These are phyloP conservation scores for Mycena olivaceomarginata DNA, from an alignment of 768 basidiomycete species.

Conservation along the genomic window DNA sequence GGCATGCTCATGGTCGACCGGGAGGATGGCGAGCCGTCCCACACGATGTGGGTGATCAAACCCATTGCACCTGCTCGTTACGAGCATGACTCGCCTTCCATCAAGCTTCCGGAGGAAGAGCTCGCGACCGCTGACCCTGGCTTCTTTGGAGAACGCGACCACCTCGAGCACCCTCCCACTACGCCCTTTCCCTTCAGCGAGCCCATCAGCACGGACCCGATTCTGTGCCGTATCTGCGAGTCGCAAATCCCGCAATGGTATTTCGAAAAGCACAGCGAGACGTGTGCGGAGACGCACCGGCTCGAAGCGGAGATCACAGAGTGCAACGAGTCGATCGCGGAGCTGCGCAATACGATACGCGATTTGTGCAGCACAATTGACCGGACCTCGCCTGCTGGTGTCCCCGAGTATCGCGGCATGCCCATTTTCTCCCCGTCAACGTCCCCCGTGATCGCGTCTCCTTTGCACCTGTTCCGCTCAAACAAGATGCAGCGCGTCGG, in stretches of 20 bases:
- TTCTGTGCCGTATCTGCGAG: constrained; percentile 98
- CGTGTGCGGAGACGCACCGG: constrained; percentile 96
- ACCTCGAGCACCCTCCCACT: constrained; percentile 62
- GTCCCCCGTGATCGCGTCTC: constrained; percentile 83
- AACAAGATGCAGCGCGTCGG: constrained; percentile 88
- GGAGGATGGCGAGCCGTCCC: constrained; percentile 89
- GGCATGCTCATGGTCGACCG: constrained; percentile 99
- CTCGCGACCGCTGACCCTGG: constrained; percentile 64
- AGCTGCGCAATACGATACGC: constrained; percentile 90
- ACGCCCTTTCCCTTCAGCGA: constrained; percentile 86
- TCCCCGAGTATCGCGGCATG: constrained; percentile 92
- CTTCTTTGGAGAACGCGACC: constrained; percentile 56
- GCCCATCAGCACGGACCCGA: constrained; percentile 87
- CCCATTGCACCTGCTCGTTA: constrained; percentile 84
- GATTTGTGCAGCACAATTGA: constrained; percentile 86
- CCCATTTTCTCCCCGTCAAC: constrained; percentile 86
- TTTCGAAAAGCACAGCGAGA: constrained; percentile 99
- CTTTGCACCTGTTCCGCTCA: constrained; percentile 85
- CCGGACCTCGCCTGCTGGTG: constrained; percentile 77
- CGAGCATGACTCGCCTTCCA: constrained; percentile 78
- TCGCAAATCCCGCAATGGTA: constrained; percentile 98
- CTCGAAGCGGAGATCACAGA: constrained; percentile 96
- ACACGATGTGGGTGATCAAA: constrained; percentile 99
- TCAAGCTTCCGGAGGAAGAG: constrained; percentile 72
- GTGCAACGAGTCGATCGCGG: constrained; percentile 94